These are phyloP conservation scores for Zymoseptoria crescenta DNA, from an alignment of 2,329 filamentous ascomycete species.

Conservation along the genomic window DNA sequence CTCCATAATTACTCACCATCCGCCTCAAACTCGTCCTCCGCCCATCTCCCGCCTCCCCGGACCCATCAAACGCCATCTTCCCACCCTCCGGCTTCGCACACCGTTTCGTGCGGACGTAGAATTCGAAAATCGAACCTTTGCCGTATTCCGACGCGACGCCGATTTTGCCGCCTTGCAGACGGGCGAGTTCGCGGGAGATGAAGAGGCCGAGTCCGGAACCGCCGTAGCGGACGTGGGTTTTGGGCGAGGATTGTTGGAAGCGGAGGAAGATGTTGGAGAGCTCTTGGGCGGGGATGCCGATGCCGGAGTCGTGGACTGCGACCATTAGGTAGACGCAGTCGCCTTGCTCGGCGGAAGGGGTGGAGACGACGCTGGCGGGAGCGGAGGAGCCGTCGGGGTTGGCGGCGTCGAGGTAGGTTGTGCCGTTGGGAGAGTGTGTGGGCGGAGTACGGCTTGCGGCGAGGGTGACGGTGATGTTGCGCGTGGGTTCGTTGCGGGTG, in stretches of 20 bases:
- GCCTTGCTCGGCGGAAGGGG: background rate
- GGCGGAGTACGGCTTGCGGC: background rate
- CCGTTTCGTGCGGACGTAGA: conserved; percentile 62
- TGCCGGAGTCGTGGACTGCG: conserved; percentile 67
- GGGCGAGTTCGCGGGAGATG: conserved; percentile 58
- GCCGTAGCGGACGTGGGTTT: conserved; percentile 44
- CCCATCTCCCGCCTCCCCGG: background rate
- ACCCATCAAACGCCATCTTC: background rate
- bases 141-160: conserved; percentile 54
- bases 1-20: background rate
- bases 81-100: conserved; percentile 22
- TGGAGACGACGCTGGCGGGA: conserved; percentile 41
- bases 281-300: conserved; percentile 35
- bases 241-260: conserved; percentile 59
- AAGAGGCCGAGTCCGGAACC: conserved; percentile 61
- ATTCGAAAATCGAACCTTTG: conserved; percentile 63
- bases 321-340: conserved; percentile 53
- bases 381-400: conserved; percentile 1
- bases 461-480: conserved; percentile 27
- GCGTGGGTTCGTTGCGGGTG: conserved; percentile 19
- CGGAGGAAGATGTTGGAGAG: background rate
- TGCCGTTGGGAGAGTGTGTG: background rate
- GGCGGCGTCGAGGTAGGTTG: background rate
- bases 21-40: background rate
- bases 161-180: conserved; percentile 61